Conservation (phyloP, 768 basidiomycete species). For the Coprinopsis sp. region DNA sequence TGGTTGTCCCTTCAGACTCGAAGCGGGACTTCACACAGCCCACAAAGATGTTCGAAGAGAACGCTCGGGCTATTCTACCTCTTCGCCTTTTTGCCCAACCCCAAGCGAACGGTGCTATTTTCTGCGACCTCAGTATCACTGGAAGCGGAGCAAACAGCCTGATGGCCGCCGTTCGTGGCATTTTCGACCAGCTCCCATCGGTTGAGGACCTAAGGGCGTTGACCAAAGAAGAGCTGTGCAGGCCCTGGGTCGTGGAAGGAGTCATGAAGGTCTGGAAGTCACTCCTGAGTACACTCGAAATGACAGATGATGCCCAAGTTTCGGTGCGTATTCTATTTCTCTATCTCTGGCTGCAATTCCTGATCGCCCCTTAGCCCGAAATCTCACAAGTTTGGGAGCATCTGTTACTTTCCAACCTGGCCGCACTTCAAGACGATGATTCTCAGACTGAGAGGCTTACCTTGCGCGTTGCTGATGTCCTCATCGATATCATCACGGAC, state of each 20-base stretch:
- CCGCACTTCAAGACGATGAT: slow-evolving; percentile 38
- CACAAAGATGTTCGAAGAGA: slow-evolving; percentile 16
- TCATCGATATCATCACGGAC: slow-evolving; percentile 48
- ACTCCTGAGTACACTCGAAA: slow-evolving; percentile 38
- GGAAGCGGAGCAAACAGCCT: slow-evolving; percentile 23
- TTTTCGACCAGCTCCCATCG: slow-evolving; percentile 51
- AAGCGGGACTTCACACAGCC: neutral
- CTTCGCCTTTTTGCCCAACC: slow-evolving; percentile 49
- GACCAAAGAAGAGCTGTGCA: slow-evolving; percentile 50
- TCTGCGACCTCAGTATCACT: slow-evolving; percentile 12
- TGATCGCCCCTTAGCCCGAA: slow-evolving; percentile 26
- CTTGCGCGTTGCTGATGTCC: slow-evolving; percentile 34
- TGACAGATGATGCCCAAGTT: slow-evolving; percentile 38
- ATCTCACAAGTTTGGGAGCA: slow-evolving; percentile 34
- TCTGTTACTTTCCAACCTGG: slow-evolving; percentile 5
- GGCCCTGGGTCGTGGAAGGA: slow-evolving; percentile 47
- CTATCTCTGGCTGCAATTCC: slow-evolving; percentile 53
- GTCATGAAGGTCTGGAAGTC: slow-evolving; percentile 53
- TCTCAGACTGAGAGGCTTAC: slow-evolving; percentile 36
- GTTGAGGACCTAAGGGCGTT: slow-evolving; percentile 54
- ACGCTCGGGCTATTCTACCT: slow-evolving; percentile 28
- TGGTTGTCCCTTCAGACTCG: neutral
- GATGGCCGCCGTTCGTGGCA: slow-evolving; percentile 40
- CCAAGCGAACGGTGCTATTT: slow-evolving; percentile 26
- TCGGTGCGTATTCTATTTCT: slow-evolving; percentile 44